Percentiles rank a stretch among this genome's conserved stretches.
These are phyloP conservation scores for Vigna radiata DNA, from an alignment of 306 rosid genomes.

Conservation along the genomic window DNA sequence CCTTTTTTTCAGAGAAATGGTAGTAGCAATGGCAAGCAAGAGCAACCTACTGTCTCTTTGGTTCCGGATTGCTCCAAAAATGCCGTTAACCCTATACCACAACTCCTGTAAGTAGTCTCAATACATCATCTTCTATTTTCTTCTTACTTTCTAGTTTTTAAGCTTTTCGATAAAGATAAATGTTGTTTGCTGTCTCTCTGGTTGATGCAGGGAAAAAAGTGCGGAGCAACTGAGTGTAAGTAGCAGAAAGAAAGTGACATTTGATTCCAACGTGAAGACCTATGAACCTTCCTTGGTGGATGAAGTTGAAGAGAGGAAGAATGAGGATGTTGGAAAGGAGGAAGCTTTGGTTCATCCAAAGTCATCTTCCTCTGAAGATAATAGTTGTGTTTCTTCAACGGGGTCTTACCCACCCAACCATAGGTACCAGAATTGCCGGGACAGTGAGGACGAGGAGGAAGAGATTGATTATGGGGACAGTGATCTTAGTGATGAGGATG, in stretches of 20 bases:
- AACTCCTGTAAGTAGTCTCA: constrained; percentile 58
- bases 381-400: constrained; percentile 57
- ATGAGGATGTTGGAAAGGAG: constrained; percentile 47
- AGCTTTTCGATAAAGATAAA: not conserved
- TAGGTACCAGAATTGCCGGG: constrained; percentile 78
- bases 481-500: constrained; percentile 64
- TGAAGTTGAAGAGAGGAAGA: constrained; percentile 46
- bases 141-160: constrained; percentile 19
- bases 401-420: constrained; percentile 69
- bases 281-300: constrained; percentile 63
- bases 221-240: constrained; percentile 59
- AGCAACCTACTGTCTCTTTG: constrained; percentile 47
- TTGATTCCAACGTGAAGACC: constrained; percentile 79
- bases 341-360: constrained; percentile 49
- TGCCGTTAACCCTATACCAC: constrained; percentile 33
- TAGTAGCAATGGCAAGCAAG: constrained; percentile 47
- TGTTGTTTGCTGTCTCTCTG: not conserved
- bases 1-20: constrained; percentile 53
- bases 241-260: constrained; percentile 77
- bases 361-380: constrained; percentile 70
- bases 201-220: constrained; percentile 56
- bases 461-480: constrained; percentile 50
- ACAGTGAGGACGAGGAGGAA: constrained; percentile 75
- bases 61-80: constrained; percentile 51
- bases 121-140: not conserved